phyloP scores from a whole-genome alignment of 1,284 basidiomycete genomes.

The Puccinia coronata region DNA sequence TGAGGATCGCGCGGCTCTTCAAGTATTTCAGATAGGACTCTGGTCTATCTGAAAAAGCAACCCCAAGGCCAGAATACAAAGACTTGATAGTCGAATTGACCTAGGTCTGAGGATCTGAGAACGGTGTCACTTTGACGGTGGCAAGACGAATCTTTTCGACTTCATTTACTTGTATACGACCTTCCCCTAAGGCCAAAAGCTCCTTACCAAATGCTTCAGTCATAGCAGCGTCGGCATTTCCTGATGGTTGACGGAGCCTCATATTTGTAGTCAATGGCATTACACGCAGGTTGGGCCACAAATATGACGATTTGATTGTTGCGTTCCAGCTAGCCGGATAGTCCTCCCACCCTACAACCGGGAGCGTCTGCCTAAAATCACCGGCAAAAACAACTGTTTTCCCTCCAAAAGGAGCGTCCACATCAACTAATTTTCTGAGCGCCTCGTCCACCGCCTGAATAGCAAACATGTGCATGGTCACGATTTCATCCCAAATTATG shows the following conservation, averaged over 20 bases:
- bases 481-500: slow-evolving; percentile 26
- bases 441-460: background rate
- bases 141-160: too few relatives aligned
- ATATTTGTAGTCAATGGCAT: background rate
- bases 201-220: background rate
- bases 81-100: background rate
- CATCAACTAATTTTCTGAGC: background rate
- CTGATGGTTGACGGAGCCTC: background rate
- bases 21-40: background rate
- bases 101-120: background rate
- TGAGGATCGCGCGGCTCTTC: background rate
- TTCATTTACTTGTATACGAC: background rate
- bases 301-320: background rate
- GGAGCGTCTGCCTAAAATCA: slow-evolving; percentile 22
- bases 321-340: background rate
- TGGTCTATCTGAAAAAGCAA: too few relatives aligned
- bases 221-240: background rate
- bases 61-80: background rate
- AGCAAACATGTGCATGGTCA: background rate
- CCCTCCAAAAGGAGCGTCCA: background rate
- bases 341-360: background rate
- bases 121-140: too few relatives aligned
- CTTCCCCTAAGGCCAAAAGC: background rate
- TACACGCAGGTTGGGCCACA: background rate
- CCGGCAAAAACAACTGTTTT: slow-evolving; percentile 2